Conservation (phyloP, 169 alveolate species). For the Plasmodium reichenowi region DNA sequence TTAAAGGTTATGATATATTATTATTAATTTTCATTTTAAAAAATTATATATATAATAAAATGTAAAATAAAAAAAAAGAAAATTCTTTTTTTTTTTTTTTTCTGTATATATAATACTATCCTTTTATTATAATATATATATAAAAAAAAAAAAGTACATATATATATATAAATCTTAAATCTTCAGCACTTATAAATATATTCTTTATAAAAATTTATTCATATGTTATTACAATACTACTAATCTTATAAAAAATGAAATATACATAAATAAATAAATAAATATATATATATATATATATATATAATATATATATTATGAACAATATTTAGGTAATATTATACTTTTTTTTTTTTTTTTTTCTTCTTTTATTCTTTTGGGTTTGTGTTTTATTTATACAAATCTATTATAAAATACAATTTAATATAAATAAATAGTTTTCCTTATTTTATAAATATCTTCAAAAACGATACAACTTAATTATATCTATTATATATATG, state of each 20-base stretch:
- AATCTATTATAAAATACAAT: slow-evolving; percentile 13
- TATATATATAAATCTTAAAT: background rate
- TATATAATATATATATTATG: slow-evolving; percentile 28
- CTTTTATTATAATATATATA: slow-evolving; percentile 3
- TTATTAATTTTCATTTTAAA: slow-evolving; percentile 67
- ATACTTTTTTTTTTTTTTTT: no score
- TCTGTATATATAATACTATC: no score
- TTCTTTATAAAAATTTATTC: no score
- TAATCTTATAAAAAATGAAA: background rate
- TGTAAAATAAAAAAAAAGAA: slow-evolving; percentile 17
- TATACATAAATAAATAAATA: slow-evolving; percentile 4
- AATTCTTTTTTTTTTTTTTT: background rate
- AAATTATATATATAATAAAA: slow-evolving; percentile 12
- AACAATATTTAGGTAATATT: no score
- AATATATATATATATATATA: slow-evolving; percentile 26
- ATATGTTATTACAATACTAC: no score
- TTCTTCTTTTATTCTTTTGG: no score
- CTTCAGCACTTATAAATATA: slow-evolving; percentile 10
- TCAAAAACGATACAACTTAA: slow-evolving; percentile 72
- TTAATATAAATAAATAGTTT: slow-evolving; percentile 22
- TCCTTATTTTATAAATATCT: slow-evolving; percentile 49
- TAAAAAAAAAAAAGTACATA: slow-evolving; percentile 1
- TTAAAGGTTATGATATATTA: slow-evolving; percentile 7
- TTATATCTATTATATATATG: slow-evolving; percentile 17
- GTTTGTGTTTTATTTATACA: no score